Conservation (phyloP, 2,329 filamentous ascomycete species). For the Eutypa lata region DNA sequence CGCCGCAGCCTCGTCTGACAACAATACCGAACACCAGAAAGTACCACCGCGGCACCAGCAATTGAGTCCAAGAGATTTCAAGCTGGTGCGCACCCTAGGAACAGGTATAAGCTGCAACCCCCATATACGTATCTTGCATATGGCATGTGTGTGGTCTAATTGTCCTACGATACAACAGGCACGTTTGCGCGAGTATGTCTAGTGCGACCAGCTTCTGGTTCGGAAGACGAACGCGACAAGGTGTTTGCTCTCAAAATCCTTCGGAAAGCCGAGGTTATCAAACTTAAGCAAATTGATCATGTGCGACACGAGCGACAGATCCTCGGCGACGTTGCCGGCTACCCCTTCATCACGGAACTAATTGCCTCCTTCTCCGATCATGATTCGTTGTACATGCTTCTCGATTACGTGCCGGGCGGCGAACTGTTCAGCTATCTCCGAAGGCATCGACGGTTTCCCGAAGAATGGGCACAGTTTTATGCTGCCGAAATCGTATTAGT, state of each 20-base stretch:
- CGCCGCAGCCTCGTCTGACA: conserved; percentile 12
- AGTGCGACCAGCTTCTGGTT: conserved; percentile 59
- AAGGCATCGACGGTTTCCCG: conserved; percentile 74
- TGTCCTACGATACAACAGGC: conserved; percentile 40
- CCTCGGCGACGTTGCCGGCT: conserved; percentile 71
- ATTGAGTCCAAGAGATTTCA: conserved; percentile 59
- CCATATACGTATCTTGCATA: not conserved
- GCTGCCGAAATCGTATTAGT: conserved; percentile 81
- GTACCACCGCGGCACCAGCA: conserved; percentile 30
- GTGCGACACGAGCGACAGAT: conserved; percentile 80
- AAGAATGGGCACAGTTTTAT: conserved; percentile 76
- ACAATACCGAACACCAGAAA: conserved; percentile 16
- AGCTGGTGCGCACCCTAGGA: conserved; percentile 70
- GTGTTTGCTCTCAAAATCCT: conserved; percentile 83
- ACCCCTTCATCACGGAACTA: conserved; percentile 80
- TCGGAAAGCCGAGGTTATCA: conserved; percentile 69
- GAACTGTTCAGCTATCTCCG: conserved; percentile 83
- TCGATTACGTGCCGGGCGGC: conserved; percentile 79
- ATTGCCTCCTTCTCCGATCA: conserved; percentile 76
- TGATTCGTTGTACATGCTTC: conserved; percentile 77
- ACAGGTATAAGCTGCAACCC: conserved; percentile 51
- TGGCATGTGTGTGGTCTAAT: conserved; percentile 1
- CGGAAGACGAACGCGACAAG: conserved; percentile 53
- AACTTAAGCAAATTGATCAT: conserved; percentile 82
- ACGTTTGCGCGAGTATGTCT: conserved; percentile 83